Percentiles rank a stretch among this genome's conserved stretches.
These are phyloP conservation scores for Backusella morwellensis DNA, from an alignment of 192 early-diverging fungal genomes.

Conservation along the genomic window DNA sequence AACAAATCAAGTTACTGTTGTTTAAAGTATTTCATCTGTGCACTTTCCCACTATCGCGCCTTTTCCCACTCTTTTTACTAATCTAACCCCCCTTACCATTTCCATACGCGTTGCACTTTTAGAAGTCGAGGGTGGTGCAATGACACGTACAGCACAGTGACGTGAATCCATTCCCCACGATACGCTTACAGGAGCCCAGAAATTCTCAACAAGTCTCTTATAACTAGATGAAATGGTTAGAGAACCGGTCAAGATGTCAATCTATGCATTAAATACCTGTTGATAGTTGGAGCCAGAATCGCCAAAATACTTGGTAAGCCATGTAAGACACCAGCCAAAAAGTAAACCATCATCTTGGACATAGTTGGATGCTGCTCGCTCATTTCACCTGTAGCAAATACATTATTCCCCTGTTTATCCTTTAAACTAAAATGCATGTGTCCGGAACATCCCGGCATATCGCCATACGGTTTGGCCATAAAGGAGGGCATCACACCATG, in stretches of 20 bases:
- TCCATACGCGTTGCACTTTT: constrained; percentile 68
- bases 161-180: constrained; percentile 81
- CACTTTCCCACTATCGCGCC: neutral
- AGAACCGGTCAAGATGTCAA: neutral
- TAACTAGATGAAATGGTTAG: constrained; percentile 40
- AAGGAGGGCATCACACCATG: constrained; percentile 74
- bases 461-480: constrained; percentile 79
- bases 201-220: constrained; percentile 80
- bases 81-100: constrained; percentile 40
- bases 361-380: constrained; percentile 35
- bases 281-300: constrained; percentile 76
- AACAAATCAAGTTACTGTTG: neutral
- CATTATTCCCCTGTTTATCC: constrained; percentile 46
- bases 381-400: constrained; percentile 41
- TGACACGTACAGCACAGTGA: constrained; percentile 68
- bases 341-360: constrained; percentile 55
- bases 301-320: constrained; percentile 72
- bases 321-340: constrained; percentile 50
- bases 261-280: constrained; percentile 43
- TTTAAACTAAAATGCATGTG: constrained; percentile 74
- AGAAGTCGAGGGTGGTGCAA: constrained; percentile 69
- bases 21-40: neutral
- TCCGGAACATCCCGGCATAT: constrained; percentile 78
- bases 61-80: neutral
- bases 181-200: constrained; percentile 81